These are phyloP conservation scores for Prunus persica DNA, from an alignment of 306 rosid species.

Conservation along the genomic window DNA sequence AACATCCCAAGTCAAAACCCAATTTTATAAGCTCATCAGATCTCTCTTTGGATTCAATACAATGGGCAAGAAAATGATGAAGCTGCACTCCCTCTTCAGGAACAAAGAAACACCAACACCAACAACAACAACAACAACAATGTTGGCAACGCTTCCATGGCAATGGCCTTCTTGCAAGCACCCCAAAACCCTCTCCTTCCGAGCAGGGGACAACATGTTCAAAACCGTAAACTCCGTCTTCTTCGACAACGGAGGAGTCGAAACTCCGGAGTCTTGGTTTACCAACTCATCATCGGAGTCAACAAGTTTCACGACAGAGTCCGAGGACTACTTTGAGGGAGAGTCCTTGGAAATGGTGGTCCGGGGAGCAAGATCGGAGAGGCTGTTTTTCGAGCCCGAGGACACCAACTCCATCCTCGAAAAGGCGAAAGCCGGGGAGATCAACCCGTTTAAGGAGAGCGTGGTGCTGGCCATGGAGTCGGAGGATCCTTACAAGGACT, in stretches of 20 bases:
- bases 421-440: slow-evolving; percentile 19
- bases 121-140: background rate
- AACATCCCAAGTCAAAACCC: slow-evolving; percentile 16
- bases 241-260: slow-evolving; percentile 38
- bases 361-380: slow-evolving; percentile 58
- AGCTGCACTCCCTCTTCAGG: slow-evolving; percentile 46
- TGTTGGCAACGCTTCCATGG: slow-evolving; percentile 33
- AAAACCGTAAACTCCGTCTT: slow-evolving; percentile 64
- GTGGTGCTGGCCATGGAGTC: slow-evolving; percentile 70
- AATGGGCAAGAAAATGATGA: slow-evolving; percentile 57
- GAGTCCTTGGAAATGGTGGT: slow-evolving; percentile 57
- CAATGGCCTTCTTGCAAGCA: slow-evolving; percentile 49
- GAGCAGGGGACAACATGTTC: slow-evolving; percentile 44
- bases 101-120: slow-evolving; percentile 18
- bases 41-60: background rate
- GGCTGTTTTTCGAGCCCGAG: slow-evolving; percentile 72
- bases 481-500: slow-evolving; percentile 62
- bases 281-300: slow-evolving; percentile 54
- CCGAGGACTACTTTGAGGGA: slow-evolving; percentile 39
- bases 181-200: slow-evolving; percentile 62
- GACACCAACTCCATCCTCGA: slow-evolving; percentile 57
- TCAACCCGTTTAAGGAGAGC: slow-evolving; percentile 47
- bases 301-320: slow-evolving; percentile 56
- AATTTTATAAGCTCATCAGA: background rate
- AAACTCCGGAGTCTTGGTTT: slow-evolving; percentile 70